These are phyloP conservation scores for Saccharum officinarum DNA, from an alignment of 176 grass and related monocot genomes.

Conservation along the genomic window DNA sequence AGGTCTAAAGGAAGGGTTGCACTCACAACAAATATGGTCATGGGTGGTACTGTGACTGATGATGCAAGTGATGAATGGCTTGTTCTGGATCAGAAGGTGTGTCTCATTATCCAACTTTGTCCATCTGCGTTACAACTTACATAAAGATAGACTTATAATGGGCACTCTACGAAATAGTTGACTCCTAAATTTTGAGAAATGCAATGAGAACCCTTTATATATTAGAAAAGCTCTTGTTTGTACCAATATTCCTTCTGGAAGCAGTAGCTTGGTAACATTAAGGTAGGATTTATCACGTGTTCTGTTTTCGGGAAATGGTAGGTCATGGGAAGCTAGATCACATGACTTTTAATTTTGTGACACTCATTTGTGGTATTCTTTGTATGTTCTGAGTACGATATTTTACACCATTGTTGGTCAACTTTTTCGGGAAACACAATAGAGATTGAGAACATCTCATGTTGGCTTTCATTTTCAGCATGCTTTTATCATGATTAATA, in stretches of 20 bases:
- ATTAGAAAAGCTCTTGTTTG: neutral
- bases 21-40: constrained; percentile 92
- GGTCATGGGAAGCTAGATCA: neutral
- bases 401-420: neutral
- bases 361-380: neutral
- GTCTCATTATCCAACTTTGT: neutral
- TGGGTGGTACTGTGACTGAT: constrained; percentile 84
- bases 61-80: constrained; percentile 94
- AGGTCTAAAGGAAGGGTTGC: constrained; percentile 88
- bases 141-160: neutral
- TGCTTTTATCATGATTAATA: neutral
- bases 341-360: neutral
- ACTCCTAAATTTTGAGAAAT: neutral
- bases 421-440: neutral
- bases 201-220: neutral
- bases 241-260: neutral
- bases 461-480: constrained; percentile 7
- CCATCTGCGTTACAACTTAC: neutral
- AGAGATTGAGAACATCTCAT: neutral
- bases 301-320: neutral
- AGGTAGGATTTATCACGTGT: neutral
- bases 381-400: neutral
- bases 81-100: constrained; percentile 91
- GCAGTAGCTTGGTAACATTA: neutral
- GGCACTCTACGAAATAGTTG: neutral